Evolutionary conservation across 2,329 filamentous ascomycete genomes (phyloP), one percentile per base, ranked within the genome.

Genomic region (Exophiala sideris): DNA sequence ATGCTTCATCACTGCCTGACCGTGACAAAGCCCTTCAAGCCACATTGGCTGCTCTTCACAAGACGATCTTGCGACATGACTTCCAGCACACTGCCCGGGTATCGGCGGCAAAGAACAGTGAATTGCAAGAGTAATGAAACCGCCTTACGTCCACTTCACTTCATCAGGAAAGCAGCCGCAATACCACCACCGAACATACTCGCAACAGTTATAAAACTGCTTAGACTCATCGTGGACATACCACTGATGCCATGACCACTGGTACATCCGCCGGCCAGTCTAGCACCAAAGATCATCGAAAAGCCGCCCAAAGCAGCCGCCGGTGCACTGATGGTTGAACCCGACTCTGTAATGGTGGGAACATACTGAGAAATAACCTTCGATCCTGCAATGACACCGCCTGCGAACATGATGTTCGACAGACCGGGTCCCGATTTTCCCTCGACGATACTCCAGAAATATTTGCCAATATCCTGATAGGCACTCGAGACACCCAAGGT

Each of bases 161-260:
- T 29, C 10, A 38, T 24, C 21, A 60, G 18, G 14, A 60, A 49
- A 18, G 60, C 50, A 14, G 52, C 42, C n/a, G 48, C 64, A 33
- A 77, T 71, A 1, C 82, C 84, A 0, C 75, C 75, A 0, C 65
- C 76, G 71, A 87, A 86, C 61, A 83, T 78, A 4, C 76, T 71
- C 2, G 68, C 77, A 20, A 86, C 81, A 0, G 82, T 84, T 10
- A 87, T 67, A 51, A 86, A 74, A 63, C 85, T 87, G 8, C 83
- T 80, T 3, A 79, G 69, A 0, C 80, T 83, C 47, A 87, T 71
- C 56, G 84, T 71, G n/a, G 81, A 79, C 64, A 87, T 76, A 0
- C 85, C 85, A 54, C 81, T 86, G 58, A 88, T 83, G 0, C 85
- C 85, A 65, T 88, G 85, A 0, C 85, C 85, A 4, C 82, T 85